Evolutionary conservation across 768 basidiomycete species (phyloP).

Genomic region (Boletus rufocinnamomeus): DNA sequence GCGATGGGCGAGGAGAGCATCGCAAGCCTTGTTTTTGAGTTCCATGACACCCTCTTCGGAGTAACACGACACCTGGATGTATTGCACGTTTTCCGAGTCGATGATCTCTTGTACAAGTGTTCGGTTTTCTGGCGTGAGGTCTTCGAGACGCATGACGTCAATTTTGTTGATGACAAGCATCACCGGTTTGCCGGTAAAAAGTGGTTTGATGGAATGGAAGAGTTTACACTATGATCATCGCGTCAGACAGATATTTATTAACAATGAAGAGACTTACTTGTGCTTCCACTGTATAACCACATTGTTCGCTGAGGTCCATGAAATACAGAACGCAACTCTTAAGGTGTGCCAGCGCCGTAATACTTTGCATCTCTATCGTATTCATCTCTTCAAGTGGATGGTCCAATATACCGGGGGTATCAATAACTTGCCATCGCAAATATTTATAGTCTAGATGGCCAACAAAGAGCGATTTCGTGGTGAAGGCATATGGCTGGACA

Average conservation of each 20-base stretch:
- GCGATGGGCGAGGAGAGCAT: slow-evolving; percentile 90
- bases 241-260: not conserved
- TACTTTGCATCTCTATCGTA: slow-evolving; percentile 99
- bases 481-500: slow-evolving; percentile 99
- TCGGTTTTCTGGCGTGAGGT: slow-evolving; percentile 74
- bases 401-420: slow-evolving; percentile 97
- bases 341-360: slow-evolving; percentile 95
- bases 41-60: slow-evolving; percentile 98
- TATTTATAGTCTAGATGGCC: slow-evolving; percentile 99
- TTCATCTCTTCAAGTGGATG: slow-evolving; percentile 99
- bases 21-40: slow-evolving; percentile 93
- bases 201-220: slow-evolving; percentile 98
- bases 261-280: slow-evolving; percentile 56
- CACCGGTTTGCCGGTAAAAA: slow-evolving; percentile 92
- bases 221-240: slow-evolving; percentile 75
- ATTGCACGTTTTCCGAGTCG: slow-evolving; percentile 64
- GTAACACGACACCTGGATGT: slow-evolving; percentile 89
- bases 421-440: slow-evolving; percentile 99
- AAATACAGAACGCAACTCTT: slow-evolving; percentile 95
- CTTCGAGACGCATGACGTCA: slow-evolving; percentile 87
- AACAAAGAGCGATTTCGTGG: slow-evolving; percentile 97
- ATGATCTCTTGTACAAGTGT: slow-evolving; percentile 88
- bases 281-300: slow-evolving; percentile 95
- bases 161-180: slow-evolving; percentile 98
- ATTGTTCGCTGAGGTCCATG: slow-evolving; percentile 98